Evolutionary conservation across 495 filamentous ascomycete species (phyloP), one percentile per base, ranked within the genome.

Genomic region (Lophiostoma macrostomum): DNA sequence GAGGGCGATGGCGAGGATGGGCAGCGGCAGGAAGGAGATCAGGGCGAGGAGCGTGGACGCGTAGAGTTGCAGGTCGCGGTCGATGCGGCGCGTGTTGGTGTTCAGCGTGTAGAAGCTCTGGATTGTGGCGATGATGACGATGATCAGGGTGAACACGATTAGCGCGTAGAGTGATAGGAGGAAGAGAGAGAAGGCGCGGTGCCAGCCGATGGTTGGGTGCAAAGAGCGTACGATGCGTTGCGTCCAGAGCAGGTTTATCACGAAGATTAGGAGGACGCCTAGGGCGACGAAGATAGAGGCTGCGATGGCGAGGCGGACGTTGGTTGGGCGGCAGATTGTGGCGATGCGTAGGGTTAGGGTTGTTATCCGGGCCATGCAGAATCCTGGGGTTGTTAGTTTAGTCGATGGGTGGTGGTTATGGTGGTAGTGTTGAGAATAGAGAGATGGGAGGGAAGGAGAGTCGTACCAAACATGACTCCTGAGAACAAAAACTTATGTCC

Each of bases 231-330:
- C 57, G 24, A 95, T 79, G 23, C 91, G 81, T 65, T 91, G 87
- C 0, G 85, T 72, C 64, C 88, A 86, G 60, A 93, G 73, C 24
- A 96, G 70, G 66, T 96, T 93, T 64, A 88, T 67, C 50, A 95
- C 69, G 67, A 86, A 94, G n/a, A 95, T 69, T 5, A 95, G 60
- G 20, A 95, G 60, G 16, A 90, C 79, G 22, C 90, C 91, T 0
- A 86, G 85, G 10, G 80, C 75, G 22, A 91, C 81, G 56, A 95
- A 83, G 49, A 72, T 56, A 25, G 37, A 22, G 19, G 69, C 68
- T 13, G 69, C 69, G 58, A 71, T 71, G 30, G 66, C 59, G 30
- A 69, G 60, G n/a, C 43, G 45, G 50, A 67, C 43, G 50, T 63
- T 61, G 11, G 36, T 20, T 4, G 63, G 56, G 14, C 30, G 0